A percentile compares a stretch with the other conserved stretches of the same genome.
Conservation (phyloP, 148 eudicot genomes). For the Heliamphora exappendiculata region DNA sequence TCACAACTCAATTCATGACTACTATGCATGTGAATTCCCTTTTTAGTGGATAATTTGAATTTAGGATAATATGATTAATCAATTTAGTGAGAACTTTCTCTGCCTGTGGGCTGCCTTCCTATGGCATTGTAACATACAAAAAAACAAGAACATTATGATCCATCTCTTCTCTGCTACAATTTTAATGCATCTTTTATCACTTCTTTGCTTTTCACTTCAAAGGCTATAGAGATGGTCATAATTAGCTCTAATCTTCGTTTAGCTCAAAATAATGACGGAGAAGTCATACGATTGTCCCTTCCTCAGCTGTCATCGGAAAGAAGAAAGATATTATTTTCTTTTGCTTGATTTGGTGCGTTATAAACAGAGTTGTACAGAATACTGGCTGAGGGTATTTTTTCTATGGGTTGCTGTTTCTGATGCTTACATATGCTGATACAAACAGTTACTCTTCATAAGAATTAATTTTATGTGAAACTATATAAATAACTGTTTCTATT, state of each 20-base stretch:
- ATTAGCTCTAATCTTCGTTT: conserved; percentile 73
- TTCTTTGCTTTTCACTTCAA: conserved; percentile 50
- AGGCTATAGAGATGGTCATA: conserved; percentile 89
- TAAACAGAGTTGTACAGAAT: not conserved
- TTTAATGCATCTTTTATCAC: not conserved
- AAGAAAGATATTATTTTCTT: conserved; percentile 61
- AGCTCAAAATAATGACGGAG: conserved; percentile 91
- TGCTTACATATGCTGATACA: not conserved
- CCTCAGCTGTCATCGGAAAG: conserved; percentile 90
- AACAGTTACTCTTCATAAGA: not conserved
- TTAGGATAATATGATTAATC: not conserved
- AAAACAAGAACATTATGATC: not conserved
- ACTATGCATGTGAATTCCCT: not conserved
- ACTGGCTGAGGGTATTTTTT: not conserved
- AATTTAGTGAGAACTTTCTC: not conserved
- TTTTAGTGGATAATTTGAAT: not conserved
- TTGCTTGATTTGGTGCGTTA: not conserved
- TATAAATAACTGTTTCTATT: not conserved
- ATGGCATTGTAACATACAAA: not conserved
- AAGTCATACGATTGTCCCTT: conserved; percentile 71
- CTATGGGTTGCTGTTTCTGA: not conserved
- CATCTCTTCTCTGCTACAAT: not conserved
- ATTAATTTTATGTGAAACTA: too few relatives aligned
- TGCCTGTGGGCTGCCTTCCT: conserved; percentile 7
- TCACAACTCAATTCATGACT: not conserved